phyloP scores from a whole-genome alignment of 179 eudicot genomes.

The Camellia oleifera region DNA sequence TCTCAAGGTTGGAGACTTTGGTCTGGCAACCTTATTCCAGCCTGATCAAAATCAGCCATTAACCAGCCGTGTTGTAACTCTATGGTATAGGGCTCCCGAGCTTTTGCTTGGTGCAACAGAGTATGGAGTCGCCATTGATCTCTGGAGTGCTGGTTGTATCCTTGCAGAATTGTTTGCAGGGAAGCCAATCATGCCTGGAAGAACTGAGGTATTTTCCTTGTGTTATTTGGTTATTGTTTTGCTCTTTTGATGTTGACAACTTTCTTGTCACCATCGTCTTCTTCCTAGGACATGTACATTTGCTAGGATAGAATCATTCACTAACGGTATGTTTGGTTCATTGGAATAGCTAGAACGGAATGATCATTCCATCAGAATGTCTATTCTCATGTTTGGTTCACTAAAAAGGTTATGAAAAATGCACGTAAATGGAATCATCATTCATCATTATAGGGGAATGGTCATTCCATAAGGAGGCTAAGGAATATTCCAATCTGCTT shows the following conservation, averaged over 20 bases:
- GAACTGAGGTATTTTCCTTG: slow-evolving; percentile 49
- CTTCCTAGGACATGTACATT: not conserved
- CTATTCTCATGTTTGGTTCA: too few relatives aligned
- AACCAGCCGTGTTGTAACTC: slow-evolving; percentile 58
- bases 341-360: too few relatives aligned
- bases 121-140: slow-evolving; percentile 51
- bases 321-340: not conserved
- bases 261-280: not conserved
- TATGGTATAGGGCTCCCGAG: slow-evolving; percentile 70
- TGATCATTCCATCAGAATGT: too few relatives aligned
- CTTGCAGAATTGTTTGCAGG: slow-evolving; percentile 60
- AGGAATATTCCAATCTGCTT: too few relatives aligned
- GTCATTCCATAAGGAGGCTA: too few relatives aligned
- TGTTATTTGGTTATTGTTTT: slow-evolving; percentile 2
- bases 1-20: slow-evolving; percentile 55
- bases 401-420: too few relatives aligned
- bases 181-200: slow-evolving; percentile 66
- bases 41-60: slow-evolving; percentile 42
- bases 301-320: not conserved
- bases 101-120: slow-evolving; percentile 57
- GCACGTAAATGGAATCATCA: too few relatives aligned
- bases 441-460: too few relatives aligned
- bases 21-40: slow-evolving; percentile 39
- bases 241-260: not conserved
- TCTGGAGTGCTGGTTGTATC: slow-evolving; percentile 65